Evolutionary conservation across 108 stramenopile genomes (phyloP).

Genomic region (Thalassiosira profunda): DNA sequence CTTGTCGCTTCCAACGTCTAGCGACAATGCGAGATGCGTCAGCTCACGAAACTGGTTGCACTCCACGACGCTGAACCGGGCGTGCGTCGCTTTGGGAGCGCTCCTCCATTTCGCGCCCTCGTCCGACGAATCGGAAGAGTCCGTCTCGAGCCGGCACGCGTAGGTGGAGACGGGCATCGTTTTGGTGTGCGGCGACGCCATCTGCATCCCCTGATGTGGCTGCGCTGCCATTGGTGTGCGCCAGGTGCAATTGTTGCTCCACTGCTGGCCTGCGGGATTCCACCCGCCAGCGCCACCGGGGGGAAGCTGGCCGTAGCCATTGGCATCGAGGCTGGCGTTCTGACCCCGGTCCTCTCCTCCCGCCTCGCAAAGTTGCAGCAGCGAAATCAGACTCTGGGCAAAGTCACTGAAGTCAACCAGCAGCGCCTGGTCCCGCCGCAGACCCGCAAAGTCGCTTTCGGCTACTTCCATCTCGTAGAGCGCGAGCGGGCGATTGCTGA

Average conservation of each 20-base stretch:
- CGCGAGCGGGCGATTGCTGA: conserved; percentile 22
- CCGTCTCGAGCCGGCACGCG: conserved; percentile 45
- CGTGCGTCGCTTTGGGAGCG: conserved; percentile 13
- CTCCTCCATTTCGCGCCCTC: conserved; percentile 24
- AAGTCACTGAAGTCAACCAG: conserved; percentile 55
- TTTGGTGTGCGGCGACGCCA: conserved; percentile 28
- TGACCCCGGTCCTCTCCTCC: too few relatives aligned
- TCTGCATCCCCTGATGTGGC: conserved; percentile 3
- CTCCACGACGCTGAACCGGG: conserved; percentile 56
- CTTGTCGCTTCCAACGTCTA: conserved; percentile 49
- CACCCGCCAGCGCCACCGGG: background rate
- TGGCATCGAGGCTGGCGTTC: background rate
- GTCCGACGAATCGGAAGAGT: conserved; percentile 8
- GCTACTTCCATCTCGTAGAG: conserved; percentile 56
- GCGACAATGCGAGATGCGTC: conserved; percentile 47
- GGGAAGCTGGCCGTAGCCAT: background rate
- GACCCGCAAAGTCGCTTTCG: conserved; percentile 49
- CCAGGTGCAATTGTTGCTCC: conserved; percentile 16
- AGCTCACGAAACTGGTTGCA: conserved; percentile 60
- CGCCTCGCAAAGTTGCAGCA: conserved; percentile 42
- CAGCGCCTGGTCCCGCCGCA: conserved; percentile 51
- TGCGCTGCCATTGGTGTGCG: conserved; percentile 19
- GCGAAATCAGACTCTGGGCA: conserved; percentile 47
- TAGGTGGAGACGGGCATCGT: conserved; percentile 40
- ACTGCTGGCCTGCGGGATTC: conserved; percentile 12